phyloP scores from a whole-genome alignment of 108 stramenopile genomes.

The Schizochytrium sp. region DNA sequence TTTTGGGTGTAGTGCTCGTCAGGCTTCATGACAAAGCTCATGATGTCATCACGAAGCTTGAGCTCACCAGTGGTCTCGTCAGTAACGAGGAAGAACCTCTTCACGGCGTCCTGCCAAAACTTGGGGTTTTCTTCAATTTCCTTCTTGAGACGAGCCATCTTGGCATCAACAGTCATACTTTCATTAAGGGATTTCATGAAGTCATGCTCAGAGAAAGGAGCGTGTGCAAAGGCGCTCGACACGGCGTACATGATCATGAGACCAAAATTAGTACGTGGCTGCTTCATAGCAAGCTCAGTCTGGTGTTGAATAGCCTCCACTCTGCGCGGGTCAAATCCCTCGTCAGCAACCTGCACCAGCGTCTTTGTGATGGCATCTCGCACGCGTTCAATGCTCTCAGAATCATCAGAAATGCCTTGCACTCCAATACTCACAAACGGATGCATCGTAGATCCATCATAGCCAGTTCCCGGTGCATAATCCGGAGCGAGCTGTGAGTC shows the following conservation, averaged over 20 bases:
- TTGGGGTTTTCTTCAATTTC: constrained; percentile 20
- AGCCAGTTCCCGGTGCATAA: background rate
- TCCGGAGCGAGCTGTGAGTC: constrained; percentile 59
- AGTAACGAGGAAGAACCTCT: background rate
- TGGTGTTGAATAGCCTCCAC: constrained; percentile 56
- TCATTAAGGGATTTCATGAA: background rate
- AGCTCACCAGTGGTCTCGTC: constrained; percentile 5
- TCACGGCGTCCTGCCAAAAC: constrained; percentile 51
- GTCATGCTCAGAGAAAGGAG: background rate
- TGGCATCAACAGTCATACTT: constrained; percentile 49
- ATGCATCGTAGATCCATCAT: constrained; percentile 37
- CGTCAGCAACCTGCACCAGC: constrained; percentile 82
- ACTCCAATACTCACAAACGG: constrained; percentile 57
- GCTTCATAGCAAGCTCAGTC: constrained; percentile 52
- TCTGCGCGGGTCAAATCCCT: constrained; percentile 83
- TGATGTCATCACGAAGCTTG: background rate
- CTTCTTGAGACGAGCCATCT: constrained; percentile 20
- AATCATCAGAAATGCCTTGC: constrained; percentile 75
- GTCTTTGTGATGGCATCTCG: constrained; percentile 85
- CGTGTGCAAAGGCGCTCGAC: constrained; percentile 34
- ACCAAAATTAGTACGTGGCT: constrained; percentile 30
- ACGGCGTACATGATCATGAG: constrained; percentile 55
- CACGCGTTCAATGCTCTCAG: constrained; percentile 83
- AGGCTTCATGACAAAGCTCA: constrained; percentile 22
- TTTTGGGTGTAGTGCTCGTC: constrained; percentile 2